Evolutionary conservation across 2,329 filamentous ascomycete genomes (phyloP).

Genomic region (Parastagonospora avenae): DNA sequence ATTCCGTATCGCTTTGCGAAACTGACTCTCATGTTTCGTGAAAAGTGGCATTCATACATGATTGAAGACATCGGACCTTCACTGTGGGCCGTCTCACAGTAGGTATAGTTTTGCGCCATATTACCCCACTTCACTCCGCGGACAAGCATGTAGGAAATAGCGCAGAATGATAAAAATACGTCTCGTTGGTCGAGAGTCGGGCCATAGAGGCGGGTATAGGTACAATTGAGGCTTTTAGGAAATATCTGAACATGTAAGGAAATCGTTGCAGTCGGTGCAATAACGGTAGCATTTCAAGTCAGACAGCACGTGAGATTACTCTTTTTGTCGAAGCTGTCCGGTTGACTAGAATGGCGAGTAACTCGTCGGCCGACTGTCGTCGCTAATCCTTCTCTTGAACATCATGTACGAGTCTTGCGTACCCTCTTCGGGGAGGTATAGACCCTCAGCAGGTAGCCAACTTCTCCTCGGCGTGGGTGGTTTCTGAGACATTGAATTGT

Average conservation of each 20-base stretch:
- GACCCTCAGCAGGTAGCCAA: conserved; percentile 30
- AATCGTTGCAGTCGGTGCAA: too few species aligned
- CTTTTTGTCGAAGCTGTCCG: background rate
- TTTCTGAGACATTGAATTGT: conserved; percentile 18
- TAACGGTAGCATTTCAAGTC: too few species aligned
- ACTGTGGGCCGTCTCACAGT: background rate
- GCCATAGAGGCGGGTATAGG: conserved; percentile 8
- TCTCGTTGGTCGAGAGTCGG: conserved; percentile 19
- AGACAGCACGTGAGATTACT: too few species aligned
- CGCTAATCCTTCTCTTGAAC: conserved; percentile 12
- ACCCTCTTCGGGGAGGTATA: conserved; percentile 29
- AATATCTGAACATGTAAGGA: background rate
- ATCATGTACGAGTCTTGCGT: conserved; percentile 21
- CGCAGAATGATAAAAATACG: background rate
- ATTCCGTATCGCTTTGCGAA: too few species aligned
- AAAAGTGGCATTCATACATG: too few species aligned
- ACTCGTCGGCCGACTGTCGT: conserved; percentile 23
- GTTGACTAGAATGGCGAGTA: conserved; percentile 26
- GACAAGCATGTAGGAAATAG: background rate
- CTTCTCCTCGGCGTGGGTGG: conserved; percentile 22
- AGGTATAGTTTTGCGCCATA: too few species aligned
- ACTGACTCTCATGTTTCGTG: too few species aligned
- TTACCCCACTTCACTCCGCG: too few species aligned
- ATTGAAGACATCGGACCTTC: too few species aligned
- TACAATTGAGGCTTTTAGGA: conserved; percentile 3